Percentiles rank a stretch among this genome's conserved stretches.
These are phyloP conservation scores for Plantago major DNA, from an alignment of 257 asterid species.

Conservation along the genomic window DNA sequence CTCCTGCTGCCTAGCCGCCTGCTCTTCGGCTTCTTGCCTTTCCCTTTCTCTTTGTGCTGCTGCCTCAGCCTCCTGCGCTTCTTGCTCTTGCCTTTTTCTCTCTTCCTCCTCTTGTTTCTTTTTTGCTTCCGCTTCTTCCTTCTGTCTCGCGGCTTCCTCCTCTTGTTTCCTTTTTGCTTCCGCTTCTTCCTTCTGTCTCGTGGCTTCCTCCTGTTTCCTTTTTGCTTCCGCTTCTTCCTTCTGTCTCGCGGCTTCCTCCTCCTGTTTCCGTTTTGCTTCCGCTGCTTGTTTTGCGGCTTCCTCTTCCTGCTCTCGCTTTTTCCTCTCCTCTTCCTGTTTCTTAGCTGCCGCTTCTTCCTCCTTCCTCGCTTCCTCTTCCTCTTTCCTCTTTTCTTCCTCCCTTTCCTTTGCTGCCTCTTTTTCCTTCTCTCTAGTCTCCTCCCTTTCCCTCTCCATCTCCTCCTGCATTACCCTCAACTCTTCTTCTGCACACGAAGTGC, in stretches of 20 bases:
- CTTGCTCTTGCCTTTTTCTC: not conserved
- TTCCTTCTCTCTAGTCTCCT: slow-evolving; percentile 29
- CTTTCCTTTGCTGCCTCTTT: slow-evolving; percentile 29
- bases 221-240: slow-evolving; percentile 12
- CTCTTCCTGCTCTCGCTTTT: slow-evolving; percentile 13
- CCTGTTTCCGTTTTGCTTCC: slow-evolving; percentile 15
- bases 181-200: slow-evolving; percentile 4
- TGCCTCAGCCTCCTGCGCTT: not conserved
- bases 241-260: slow-evolving; percentile 7
- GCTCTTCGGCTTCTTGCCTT: not conserved
- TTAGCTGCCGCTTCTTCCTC: slow-evolving; percentile 18
- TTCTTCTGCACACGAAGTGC: slow-evolving; percentile 80
- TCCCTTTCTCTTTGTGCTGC: slow-evolving; percentile 11
- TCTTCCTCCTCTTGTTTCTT: slow-evolving; percentile 4
- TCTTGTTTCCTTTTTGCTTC: not conserved
- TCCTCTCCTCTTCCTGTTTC: slow-evolving; percentile 12
- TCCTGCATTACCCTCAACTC: slow-evolving; percentile 50
- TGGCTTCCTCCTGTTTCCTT: slow-evolving; percentile 7
- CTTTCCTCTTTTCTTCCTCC: slow-evolving; percentile 26
- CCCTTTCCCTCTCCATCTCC: slow-evolving; percentile 44
- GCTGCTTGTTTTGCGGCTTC: slow-evolving; percentile 15
- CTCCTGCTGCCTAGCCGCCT: slow-evolving; percentile 7
- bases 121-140: slow-evolving; percentile 13
- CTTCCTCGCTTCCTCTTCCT: slow-evolving; percentile 26
- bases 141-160: not conserved